These are phyloP conservation scores for Gymnopilus dilepis DNA, from an alignment of 768 basidiomycete species.

Conservation along the genomic window DNA sequence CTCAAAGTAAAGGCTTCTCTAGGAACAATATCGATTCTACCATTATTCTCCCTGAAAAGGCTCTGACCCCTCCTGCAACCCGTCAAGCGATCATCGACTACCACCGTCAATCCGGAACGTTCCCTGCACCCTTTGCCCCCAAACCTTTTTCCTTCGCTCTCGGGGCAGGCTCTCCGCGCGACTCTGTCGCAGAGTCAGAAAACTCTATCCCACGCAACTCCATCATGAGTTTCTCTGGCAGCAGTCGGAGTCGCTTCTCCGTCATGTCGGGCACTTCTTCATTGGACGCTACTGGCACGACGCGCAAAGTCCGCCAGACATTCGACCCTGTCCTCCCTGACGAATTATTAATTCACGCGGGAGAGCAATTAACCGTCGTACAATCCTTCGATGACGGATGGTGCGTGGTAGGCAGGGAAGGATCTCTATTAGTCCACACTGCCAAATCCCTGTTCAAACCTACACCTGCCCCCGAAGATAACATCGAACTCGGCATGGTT, in stretches of 20 bases:
- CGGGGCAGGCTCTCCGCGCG: slow-evolving; percentile 26
- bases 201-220: slow-evolving; percentile 37
- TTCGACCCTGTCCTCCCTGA: slow-evolving; percentile 77
- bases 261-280: slow-evolving; percentile 40
- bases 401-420: slow-evolving; percentile 72
- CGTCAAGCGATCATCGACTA: slow-evolving; percentile 49
- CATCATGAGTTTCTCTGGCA: slow-evolving; percentile 34
- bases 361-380: slow-evolving; percentile 66
- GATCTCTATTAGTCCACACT: slow-evolving; percentile 32
- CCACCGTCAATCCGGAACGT: slow-evolving; percentile 46
- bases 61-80: slow-evolving; percentile 40
- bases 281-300: slow-evolving; percentile 38
- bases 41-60: slow-evolving; percentile 60
- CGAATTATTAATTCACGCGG: slow-evolving; percentile 59
- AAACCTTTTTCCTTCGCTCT: slow-evolving; percentile 47
- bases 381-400: slow-evolving; percentile 81
- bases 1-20: slow-evolving; percentile 38
- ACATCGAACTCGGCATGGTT: slow-evolving; percentile 71
- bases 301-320: slow-evolving; percentile 64
- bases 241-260: slow-evolving; percentile 42
- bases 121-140: slow-evolving; percentile 45
- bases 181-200: slow-evolving; percentile 25
- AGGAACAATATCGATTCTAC: slow-evolving; percentile 47
- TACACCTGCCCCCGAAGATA: slow-evolving; percentile 32
- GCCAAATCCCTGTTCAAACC: slow-evolving; percentile 49